These are phyloP conservation scores for Kodamaea suecica DNA, from an alignment of 1,139 yeast species.

Conservation along the genomic window DNA sequence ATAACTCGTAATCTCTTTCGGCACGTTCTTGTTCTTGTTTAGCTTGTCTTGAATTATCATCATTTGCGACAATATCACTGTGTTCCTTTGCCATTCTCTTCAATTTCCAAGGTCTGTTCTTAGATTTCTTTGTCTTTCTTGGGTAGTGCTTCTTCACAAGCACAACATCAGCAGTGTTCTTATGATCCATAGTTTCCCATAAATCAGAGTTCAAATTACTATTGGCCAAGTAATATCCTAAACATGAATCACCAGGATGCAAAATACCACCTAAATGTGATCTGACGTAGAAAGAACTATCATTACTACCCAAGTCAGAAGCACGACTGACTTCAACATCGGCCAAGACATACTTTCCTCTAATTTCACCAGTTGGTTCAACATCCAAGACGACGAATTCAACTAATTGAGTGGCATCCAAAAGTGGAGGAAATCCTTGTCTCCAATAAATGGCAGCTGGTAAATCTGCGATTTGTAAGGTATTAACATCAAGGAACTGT, in stretches of 20 bases:
- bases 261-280: slow-evolving; percentile 90
- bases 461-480: slow-evolving; percentile 79
- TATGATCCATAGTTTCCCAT: slow-evolving; percentile 69
- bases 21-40: slow-evolving; percentile 89
- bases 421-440: slow-evolving; percentile 73
- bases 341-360: slow-evolving; percentile 81
- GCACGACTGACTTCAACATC: slow-evolving; percentile 89
- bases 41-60: slow-evolving; percentile 66
- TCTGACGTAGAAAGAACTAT: slow-evolving; percentile 74
- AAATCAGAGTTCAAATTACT: slow-evolving; percentile 83
- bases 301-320: slow-evolving; percentile 80
- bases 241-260: slow-evolving; percentile 93
- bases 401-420: slow-evolving; percentile 72
- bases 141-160: slow-evolving; percentile 88
- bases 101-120: slow-evolving; percentile 90
- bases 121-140: slow-evolving; percentile 71
- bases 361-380: slow-evolving; percentile 84
- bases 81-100: slow-evolving; percentile 98
- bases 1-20: slow-evolving; percentile 90
- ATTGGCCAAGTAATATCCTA: slow-evolving; percentile 84
- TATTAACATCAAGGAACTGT: slow-evolving; percentile 82
- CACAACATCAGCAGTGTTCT: slow-evolving; percentile 80
- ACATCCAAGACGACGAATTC: slow-evolving; percentile 92
- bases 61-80: slow-evolving; percentile 76
- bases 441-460: slow-evolving; percentile 82